These are phyloP conservation scores for Mentha longifolia DNA, from an alignment of 257 asterid genomes.

Conservation along the genomic window DNA sequence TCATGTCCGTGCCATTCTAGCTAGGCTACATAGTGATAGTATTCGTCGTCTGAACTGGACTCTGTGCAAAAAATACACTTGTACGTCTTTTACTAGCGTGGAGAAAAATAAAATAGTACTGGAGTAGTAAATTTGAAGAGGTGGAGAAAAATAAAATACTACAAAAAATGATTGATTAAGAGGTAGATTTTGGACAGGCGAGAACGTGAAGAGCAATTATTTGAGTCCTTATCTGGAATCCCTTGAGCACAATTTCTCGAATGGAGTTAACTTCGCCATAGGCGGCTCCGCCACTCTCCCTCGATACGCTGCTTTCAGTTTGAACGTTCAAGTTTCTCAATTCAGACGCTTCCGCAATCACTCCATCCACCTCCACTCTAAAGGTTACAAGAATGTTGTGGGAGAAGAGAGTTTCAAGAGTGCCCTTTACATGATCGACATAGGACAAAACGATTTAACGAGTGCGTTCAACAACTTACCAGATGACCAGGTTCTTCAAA, in stretches of 20 bases:
- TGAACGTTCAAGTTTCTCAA: constrained; percentile 43
- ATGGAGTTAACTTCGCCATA: constrained; percentile 56
- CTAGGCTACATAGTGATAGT: not conserved
- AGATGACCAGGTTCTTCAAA: constrained; percentile 32
- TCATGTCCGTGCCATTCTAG: too few species aligned
- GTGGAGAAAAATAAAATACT: too few species aligned
- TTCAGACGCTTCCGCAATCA: constrained; percentile 47
- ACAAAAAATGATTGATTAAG: too few species aligned
- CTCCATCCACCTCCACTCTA: constrained; percentile 34
- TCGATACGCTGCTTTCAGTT: constrained; percentile 32
- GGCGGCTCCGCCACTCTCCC: constrained; percentile 50
- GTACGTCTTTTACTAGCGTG: too few species aligned
- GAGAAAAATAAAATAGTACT: too few species aligned
- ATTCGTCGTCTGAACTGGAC: too few species aligned
- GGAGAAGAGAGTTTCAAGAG: constrained; percentile 42
- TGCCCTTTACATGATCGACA: too few species aligned
- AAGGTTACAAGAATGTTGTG: constrained; percentile 42
- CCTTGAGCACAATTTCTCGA: constrained; percentile 41
- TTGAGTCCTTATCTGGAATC: constrained; percentile 56
- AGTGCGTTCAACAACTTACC: constrained; percentile 36
- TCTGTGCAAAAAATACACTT: too few species aligned
- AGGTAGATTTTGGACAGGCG: constrained; percentile 53
- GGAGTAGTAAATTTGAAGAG: too few species aligned
- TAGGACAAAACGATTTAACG: constrained; percentile 51
- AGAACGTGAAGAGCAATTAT: constrained; percentile 42